phyloP scores from a whole-genome alignment of 768 basidiomycete species.

The Mycena kentingensis region DNA sequence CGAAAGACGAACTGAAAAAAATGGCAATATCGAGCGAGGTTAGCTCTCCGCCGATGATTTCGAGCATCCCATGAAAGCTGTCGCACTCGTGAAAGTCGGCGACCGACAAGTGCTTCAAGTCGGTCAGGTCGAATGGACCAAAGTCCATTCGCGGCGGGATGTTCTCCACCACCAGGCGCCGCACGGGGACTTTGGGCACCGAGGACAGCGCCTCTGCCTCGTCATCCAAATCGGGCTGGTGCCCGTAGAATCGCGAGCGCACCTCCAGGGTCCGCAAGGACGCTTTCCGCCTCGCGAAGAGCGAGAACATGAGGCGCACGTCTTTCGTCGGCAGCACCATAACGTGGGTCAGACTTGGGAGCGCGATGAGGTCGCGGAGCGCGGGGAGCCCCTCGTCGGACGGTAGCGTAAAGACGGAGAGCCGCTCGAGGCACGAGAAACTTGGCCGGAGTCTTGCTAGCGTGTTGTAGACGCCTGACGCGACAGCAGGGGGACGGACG shows the following conservation, averaged over 20 bases:
- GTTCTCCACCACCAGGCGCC: background rate
- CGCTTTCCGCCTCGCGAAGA: slow-evolving; percentile 3
- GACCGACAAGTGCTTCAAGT: background rate
- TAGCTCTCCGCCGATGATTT: background rate
- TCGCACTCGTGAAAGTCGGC: background rate
- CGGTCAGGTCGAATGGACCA: background rate
- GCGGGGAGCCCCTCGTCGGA: background rate
- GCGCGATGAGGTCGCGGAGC: slow-evolving; percentile 1
- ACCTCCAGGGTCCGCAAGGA: slow-evolving; percentile 1
- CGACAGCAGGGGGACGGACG: background rate
- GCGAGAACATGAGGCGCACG: background rate
- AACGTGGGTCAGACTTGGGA: background rate
- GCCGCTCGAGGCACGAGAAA: background rate
- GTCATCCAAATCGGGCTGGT: background rate
- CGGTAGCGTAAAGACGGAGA: slow-evolving; percentile 10
- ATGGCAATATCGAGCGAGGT: background rate
- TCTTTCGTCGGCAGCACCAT: background rate
- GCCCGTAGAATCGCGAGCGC: background rate
- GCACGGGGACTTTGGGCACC: background rate
- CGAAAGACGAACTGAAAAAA: background rate
- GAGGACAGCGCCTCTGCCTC: background rate
- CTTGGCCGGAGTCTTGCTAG: background rate
- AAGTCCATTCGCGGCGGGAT: background rate
- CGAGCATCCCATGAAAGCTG: background rate
- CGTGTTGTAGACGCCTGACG: background rate